These are phyloP conservation scores for Aureobasidium sp. DNA, from an alignment of 2,329 filamentous ascomycete species.

Conservation along the genomic window DNA sequence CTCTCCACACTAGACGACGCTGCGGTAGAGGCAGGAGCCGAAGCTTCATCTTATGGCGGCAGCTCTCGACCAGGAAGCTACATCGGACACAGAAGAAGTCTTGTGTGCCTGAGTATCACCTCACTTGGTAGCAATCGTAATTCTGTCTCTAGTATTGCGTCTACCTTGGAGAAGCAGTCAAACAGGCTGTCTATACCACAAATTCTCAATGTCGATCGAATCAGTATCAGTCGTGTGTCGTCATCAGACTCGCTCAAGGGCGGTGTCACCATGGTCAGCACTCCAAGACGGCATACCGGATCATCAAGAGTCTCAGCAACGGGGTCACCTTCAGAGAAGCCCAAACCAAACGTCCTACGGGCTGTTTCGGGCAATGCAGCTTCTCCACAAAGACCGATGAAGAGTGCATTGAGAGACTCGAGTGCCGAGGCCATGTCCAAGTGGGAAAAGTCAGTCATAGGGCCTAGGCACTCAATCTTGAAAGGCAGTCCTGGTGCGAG, in stretches of 20 bases:
- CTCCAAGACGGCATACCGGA: slow-evolving; percentile 27
- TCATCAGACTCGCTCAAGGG: slow-evolving; percentile 25
- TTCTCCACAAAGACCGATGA: slow-evolving; percentile 26
- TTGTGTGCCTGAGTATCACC: slow-evolving; percentile 23
- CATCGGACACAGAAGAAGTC: neutral
- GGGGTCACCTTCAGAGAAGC: slow-evolving; percentile 36
- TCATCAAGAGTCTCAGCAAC: slow-evolving; percentile 30
- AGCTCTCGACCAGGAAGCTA: neutral
- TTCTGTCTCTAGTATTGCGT: slow-evolving; percentile 21
- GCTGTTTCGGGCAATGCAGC: slow-evolving; percentile 29
- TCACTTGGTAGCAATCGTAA: slow-evolving; percentile 20
- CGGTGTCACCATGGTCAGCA: slow-evolving; percentile 27
- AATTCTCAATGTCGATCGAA: slow-evolving; percentile 30
- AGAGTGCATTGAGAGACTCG: neutral
- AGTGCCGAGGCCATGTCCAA: slow-evolving; percentile 26
- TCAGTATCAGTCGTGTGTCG: slow-evolving; percentile 30
- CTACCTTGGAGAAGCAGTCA: slow-evolving; percentile 21
- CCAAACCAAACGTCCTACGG: slow-evolving; percentile 24
- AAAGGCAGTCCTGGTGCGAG: slow-evolving; percentile 40
- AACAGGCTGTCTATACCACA: slow-evolving; percentile 28
- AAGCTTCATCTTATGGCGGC: neutral
- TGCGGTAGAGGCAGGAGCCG: neutral
- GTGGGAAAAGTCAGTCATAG: slow-evolving; percentile 35
- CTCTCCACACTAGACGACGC: neutral
- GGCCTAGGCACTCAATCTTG: slow-evolving; percentile 36